Base-by-base conservation (phyloP, 139 green algal species). In the Eudorina sp. region DNA sequence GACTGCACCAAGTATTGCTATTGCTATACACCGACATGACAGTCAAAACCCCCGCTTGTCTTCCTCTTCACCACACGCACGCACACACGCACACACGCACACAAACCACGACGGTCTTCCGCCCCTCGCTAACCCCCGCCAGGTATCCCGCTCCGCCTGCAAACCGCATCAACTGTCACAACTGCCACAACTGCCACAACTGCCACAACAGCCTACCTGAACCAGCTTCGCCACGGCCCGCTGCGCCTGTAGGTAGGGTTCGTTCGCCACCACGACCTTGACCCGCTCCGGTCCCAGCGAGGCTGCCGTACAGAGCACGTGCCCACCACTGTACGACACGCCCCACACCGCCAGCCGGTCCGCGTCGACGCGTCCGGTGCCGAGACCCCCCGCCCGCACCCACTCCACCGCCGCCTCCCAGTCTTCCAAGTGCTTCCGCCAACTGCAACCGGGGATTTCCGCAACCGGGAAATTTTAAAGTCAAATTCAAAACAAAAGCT, bases 371-470 rank as follows among this genome's bases (percentile, higher is more conserved):
- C 72, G 70, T 5, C n/a, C 48, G 1, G 60, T 53, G 27, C 53
- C 89, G 64, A 89, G 76, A 5, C 77, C 64, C 13, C 88, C 83
- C 29, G 64, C 66, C 0, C 29, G 40, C 36, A 93, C 89, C 45
- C 73, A 92, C 0, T 92, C 88, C 14, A 93, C 66, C 7, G 89
- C 91, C 8, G 86, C 60, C 69, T 87, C 73, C 84, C 84, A 92
- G 80, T 94, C 91, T 55, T 92, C 70, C 66, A 90, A 29, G 46
- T 92, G 82, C 43, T 86, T 68, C 18, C 66, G 62, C 31, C 77
- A 86, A 21, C 55, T 84, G 27, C 23, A n/a, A n/a, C n/a, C n/a
- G n/a, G n/a, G n/a, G n/a, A n/a, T n/a, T n/a, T n/a, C n/a, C n/a
- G n/a, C n/a, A n/a, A n/a, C n/a, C n/a, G n/a, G n/a, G n/a, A n/a